Evolutionary conservation across 2,329 filamentous ascomycete species (phyloP).

Genomic region (Trichoderma sp.): DNA sequence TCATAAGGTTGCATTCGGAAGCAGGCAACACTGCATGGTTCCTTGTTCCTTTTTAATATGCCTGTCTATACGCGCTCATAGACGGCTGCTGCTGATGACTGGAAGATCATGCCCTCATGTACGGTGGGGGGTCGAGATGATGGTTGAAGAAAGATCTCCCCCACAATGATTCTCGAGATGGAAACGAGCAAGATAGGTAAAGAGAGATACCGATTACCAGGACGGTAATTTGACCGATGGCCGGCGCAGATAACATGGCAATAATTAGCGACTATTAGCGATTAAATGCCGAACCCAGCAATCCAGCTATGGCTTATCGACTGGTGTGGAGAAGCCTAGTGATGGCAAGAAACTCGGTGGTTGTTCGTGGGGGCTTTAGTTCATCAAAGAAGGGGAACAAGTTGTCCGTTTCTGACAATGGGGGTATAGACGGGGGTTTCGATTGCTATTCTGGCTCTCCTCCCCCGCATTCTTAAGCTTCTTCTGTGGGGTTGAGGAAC

Average conservation of each 20-base stretch:
- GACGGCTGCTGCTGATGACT: background rate
- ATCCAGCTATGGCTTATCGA: background rate
- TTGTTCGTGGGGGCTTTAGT: conserved; percentile 7
- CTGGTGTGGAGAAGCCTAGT: background rate
- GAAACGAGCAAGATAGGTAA: background rate
- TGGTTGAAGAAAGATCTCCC: background rate
- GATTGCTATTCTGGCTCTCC: background rate
- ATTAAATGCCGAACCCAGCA: background rate
- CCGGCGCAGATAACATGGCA: conserved; percentile 2
- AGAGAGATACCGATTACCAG: background rate
- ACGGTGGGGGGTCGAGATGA: conserved; percentile 5
- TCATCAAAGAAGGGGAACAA: background rate
- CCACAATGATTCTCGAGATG: background rate
- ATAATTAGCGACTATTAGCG: background rate
- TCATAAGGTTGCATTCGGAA: conserved; percentile 9
- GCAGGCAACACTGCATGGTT: background rate
- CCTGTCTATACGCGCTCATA: background rate
- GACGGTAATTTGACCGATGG: conserved; percentile 3
- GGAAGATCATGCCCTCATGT: background rate
- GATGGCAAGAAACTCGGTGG: background rate
- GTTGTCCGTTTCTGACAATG: background rate
- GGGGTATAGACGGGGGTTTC: background rate
- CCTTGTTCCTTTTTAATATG: background rate
- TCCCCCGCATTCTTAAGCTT: conserved; percentile 8
- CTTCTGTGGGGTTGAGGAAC: conserved; percentile 1